These are phyloP conservation scores for Luvunga scandens DNA, from an alignment of 345 rosid genomes.

Conservation along the genomic window DNA sequence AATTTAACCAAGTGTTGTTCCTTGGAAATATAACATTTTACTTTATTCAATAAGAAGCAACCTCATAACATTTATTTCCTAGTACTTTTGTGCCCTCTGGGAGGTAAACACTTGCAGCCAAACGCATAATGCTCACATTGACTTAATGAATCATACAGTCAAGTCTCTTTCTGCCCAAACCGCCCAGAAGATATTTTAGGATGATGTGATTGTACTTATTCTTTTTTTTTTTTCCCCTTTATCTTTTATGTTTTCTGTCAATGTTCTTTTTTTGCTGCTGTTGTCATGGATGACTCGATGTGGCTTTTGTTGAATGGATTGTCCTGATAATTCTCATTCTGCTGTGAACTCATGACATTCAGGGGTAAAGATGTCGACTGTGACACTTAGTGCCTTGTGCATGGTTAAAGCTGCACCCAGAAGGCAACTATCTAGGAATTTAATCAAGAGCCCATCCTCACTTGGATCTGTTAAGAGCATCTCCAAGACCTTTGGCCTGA, in stretches of 20 bases:
- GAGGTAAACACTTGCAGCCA: not conserved
- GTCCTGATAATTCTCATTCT: not conserved
- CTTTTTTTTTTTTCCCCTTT: too few relatives aligned
- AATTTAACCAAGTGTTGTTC: not conserved
- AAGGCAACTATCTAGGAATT: slow-evolving; percentile 28
- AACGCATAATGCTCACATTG: not conserved
- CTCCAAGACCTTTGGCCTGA: slow-evolving; percentile 58
- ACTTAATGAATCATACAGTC: not conserved
- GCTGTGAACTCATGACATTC: not conserved
- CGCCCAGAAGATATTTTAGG: not conserved
- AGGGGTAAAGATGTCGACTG: slow-evolving; percentile 48
- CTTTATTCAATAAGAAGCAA: not conserved
- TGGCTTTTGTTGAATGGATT: not conserved
- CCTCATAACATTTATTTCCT: not conserved
- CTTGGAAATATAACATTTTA: not conserved
- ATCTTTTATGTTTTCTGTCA: not conserved
- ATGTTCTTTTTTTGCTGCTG: not conserved
- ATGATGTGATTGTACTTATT: not conserved
- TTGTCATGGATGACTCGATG: not conserved
- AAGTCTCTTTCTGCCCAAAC: not conserved
- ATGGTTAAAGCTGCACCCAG: slow-evolving; percentile 43
- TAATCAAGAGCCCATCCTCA: slow-evolving; percentile 26
- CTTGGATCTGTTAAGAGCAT: slow-evolving; percentile 48
- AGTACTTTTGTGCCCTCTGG: not conserved
- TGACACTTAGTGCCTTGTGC: slow-evolving; percentile 36